Conservation (phyloP, 2,329 filamentous ascomycete genomes). For the Fusarium staphyleae region DNA sequence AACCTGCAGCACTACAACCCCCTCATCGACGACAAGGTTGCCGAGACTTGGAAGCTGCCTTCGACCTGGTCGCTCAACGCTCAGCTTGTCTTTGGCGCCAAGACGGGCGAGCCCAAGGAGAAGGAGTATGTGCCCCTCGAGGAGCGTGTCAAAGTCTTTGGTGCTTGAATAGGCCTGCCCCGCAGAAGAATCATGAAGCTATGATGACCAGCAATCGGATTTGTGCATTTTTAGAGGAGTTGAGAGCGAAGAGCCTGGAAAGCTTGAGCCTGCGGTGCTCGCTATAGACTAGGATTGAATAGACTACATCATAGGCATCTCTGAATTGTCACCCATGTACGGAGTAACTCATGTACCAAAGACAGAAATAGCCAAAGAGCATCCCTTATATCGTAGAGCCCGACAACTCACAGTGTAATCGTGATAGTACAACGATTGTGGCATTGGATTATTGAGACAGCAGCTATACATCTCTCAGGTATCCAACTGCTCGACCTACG, state of each 20-base stretch:
- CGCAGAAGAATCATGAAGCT: slow-evolving; percentile 2
- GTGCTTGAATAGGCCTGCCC: slow-evolving; percentile 49
- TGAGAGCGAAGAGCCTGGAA: slow-evolving; percentile 19
- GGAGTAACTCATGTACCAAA: too few species aligned
- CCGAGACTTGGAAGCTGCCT: slow-evolving; percentile 73
- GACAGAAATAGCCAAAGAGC: too few species aligned
- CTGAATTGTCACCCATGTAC: too few species aligned
- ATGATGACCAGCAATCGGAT: slow-evolving; percentile 10
- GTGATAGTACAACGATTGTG: background rate
- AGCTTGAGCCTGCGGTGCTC: slow-evolving; percentile 1
- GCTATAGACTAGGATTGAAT: too few species aligned
- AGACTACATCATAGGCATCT: too few species aligned
- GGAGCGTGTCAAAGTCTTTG: slow-evolving; percentile 71
- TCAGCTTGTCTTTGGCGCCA: slow-evolving; percentile 84
- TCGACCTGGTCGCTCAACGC: slow-evolving; percentile 77
- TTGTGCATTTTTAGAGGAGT: slow-evolving; percentile 8
- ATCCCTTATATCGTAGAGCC: too few species aligned
- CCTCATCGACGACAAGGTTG: slow-evolving; percentile 76
- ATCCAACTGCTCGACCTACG: slow-evolving; percentile 18
- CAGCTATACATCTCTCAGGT: slow-evolving; percentile 24
- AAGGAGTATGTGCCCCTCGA: slow-evolving; percentile 72
- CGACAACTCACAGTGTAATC: too few species aligned
- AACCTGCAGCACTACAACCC: slow-evolving; percentile 97
- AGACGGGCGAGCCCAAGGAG: slow-evolving; percentile 61
- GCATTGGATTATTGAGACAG: slow-evolving; percentile 1